These are phyloP conservation scores for Fusarium metavorans DNA, from an alignment of 2,329 filamentous ascomycete species.

Conservation along the genomic window DNA sequence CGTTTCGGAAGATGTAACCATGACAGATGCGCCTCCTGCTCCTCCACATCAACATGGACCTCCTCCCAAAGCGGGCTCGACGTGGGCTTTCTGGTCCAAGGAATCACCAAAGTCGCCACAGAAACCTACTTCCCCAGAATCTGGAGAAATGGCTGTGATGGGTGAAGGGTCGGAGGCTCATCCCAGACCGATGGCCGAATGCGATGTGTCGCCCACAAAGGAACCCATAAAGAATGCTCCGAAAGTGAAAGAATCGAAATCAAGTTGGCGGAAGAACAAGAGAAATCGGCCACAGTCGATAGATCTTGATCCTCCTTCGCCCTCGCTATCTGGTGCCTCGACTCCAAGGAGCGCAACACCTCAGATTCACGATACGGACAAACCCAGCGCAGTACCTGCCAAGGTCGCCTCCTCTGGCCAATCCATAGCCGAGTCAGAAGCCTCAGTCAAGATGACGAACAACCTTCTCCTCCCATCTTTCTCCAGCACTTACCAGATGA, in stretches of 20 bases:
- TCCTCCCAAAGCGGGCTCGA: slow-evolving; percentile 68
- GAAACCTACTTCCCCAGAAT: slow-evolving; percentile 52
- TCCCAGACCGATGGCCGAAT: slow-evolving; percentile 60
- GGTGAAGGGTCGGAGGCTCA: slow-evolving; percentile 68
- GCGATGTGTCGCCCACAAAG: slow-evolving; percentile 56
- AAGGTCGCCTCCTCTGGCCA: slow-evolving; percentile 44
- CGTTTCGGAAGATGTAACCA: slow-evolving; percentile 54
- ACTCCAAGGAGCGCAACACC: slow-evolving; percentile 34
- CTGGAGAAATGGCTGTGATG: slow-evolving; percentile 68
- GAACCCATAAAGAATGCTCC: slow-evolving; percentile 44
- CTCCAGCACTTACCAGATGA: slow-evolving; percentile 73
- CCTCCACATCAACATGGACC: slow-evolving; percentile 48
- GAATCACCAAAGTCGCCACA: slow-evolving; percentile 58
- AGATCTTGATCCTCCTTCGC: slow-evolving; percentile 56
- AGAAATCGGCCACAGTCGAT: slow-evolving; percentile 60
- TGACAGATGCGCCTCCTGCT: slow-evolving; percentile 55
- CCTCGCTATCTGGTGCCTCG: slow-evolving; percentile 43
- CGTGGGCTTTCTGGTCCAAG: slow-evolving; percentile 86
- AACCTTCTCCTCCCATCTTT: slow-evolving; percentile 81
- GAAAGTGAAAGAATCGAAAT: slow-evolving; percentile 49
- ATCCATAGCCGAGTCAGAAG: slow-evolving; percentile 57
- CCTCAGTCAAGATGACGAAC: slow-evolving; percentile 57
- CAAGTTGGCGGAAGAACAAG: slow-evolving; percentile 59
- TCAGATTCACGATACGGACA: slow-evolving; percentile 32
- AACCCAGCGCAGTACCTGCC: background rate